These are phyloP conservation scores for Macaranga tanarius DNA, from an alignment of 441 rosid species.

Conservation along the genomic window DNA sequence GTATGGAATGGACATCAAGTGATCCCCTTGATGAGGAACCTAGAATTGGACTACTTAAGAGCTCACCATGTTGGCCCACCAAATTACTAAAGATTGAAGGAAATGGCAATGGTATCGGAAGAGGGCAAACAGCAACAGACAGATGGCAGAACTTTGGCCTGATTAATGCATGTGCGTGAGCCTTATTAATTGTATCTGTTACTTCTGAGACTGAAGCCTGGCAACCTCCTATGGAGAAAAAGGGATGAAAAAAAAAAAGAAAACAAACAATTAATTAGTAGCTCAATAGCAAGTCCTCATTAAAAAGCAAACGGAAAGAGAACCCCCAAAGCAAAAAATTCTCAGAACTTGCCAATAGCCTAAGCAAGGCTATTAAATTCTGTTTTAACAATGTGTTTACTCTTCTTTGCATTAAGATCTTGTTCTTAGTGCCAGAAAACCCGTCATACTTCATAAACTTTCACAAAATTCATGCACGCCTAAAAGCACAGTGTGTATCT, in stretches of 20 bases:
- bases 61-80: constrained; percentile 69
- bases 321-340: not conserved
- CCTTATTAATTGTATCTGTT: constrained; percentile 45
- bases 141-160: constrained; percentile 69
- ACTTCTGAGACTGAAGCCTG: constrained; percentile 64
- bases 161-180: constrained; percentile 35
- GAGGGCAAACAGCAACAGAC: constrained; percentile 66
- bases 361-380: not conserved
- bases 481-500: not conserved
- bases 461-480: not conserved
- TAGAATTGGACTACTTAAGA: constrained; percentile 50
- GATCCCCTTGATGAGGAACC: constrained; percentile 55
- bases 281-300: not conserved
- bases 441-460: not conserved
- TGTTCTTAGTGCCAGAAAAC: not conserved
- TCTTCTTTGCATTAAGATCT: not conserved
- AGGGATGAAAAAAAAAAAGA: not conserved
- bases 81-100: constrained; percentile 75
- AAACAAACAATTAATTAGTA: not conserved
- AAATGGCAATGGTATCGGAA: constrained; percentile 86
- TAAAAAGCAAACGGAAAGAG: not conserved
- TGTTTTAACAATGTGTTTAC: not conserved
- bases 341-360: not conserved
- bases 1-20: constrained; percentile 71
- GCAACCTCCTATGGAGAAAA: constrained; percentile 38